Percentiles rank a stretch among this genome's conserved stretches.
phyloP scores from a whole-genome alignment of 2,329 filamentous ascomycete genomes.

The Passalora sequoiae region DNA sequence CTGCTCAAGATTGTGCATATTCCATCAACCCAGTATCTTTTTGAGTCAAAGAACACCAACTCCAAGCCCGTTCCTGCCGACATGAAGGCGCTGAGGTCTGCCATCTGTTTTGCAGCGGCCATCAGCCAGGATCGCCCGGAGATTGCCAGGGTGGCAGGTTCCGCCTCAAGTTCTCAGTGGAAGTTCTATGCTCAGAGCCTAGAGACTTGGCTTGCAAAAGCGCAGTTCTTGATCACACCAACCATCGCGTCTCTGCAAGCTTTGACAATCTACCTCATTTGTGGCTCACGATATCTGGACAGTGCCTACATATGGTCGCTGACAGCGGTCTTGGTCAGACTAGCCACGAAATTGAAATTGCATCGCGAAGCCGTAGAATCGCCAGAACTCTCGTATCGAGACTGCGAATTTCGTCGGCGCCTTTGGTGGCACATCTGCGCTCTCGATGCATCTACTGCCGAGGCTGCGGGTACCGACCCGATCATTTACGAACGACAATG shows the following conservation, averaged over 20 bases:
- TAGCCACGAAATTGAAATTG: constrained; percentile 20
- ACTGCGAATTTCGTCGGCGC: constrained; percentile 19
- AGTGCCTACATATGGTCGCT: constrained; percentile 17
- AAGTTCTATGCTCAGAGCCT: constrained; percentile 14
- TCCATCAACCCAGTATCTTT: constrained; percentile 15
- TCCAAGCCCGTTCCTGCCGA: constrained; percentile 5
- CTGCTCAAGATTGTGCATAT: constrained; percentile 19
- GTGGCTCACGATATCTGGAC: constrained; percentile 14
- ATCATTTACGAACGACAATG: constrained; percentile 21
- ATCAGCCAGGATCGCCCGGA: constrained; percentile 11
- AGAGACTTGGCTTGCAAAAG: constrained; percentile 13
- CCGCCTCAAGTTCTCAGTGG: constrained; percentile 4
- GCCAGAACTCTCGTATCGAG: constrained; percentile 8
- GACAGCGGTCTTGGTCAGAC: constrained; percentile 17
- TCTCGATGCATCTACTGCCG: constrained; percentile 18
- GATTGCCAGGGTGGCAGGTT: constrained; percentile 6
- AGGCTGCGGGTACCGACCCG: constrained; percentile 18
- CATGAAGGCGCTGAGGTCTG: constrained; percentile 16
- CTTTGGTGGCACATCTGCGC: constrained; percentile 25
- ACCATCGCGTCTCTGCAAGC: constrained; percentile 18
- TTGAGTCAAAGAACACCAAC: constrained; percentile 10
- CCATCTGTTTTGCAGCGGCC: constrained; percentile 21
- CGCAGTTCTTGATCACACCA: constrained; percentile 15
- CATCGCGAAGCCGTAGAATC: constrained; percentile 19
- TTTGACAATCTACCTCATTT: constrained; percentile 17